These are phyloP conservation scores for Metschnikowia sp. DNA, from an alignment of 805 yeast genomes.

Conservation along the genomic window DNA sequence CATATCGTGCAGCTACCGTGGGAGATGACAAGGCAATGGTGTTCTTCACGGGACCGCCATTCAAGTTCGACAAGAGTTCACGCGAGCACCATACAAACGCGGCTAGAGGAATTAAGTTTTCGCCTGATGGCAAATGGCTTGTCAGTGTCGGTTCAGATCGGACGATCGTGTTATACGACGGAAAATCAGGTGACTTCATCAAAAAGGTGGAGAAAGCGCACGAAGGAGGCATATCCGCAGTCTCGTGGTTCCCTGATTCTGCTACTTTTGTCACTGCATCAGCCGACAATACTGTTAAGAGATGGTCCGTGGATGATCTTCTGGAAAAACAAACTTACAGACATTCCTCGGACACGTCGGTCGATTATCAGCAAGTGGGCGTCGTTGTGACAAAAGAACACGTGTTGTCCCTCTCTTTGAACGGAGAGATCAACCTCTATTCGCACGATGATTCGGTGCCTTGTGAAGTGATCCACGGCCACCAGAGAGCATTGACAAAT, in stretches of 20 bases:
- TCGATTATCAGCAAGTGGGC: conserved; percentile 77
- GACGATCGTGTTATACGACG: conserved; percentile 73
- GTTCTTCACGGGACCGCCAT: conserved; percentile 90
- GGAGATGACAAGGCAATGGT: conserved; percentile 86
- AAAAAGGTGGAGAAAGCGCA: conserved; percentile 54
- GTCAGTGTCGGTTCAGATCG: conserved; percentile 87
- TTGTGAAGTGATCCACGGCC: conserved; percentile 59
- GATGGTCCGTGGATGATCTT: conserved; percentile 49
- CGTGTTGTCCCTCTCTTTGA: conserved; percentile 62
- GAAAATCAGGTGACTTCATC: conserved; percentile 75
- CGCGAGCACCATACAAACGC: conserved; percentile 76
- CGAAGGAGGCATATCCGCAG: conserved; percentile 75
- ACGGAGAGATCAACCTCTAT: conserved; percentile 70
- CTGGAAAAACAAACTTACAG: conserved; percentile 48
- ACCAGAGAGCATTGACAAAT: conserved; percentile 78
- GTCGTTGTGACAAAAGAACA: conserved; percentile 61
- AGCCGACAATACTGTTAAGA: conserved; percentile 73
- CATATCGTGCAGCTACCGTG: conserved; percentile 90
- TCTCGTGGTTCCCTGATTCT: conserved; percentile 64
- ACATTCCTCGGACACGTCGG: conserved; percentile 22
- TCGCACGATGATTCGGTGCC: conserved; percentile 28
- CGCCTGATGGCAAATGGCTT: conserved; percentile 73
- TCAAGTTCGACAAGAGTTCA: conserved; percentile 72
- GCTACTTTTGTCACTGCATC: conserved; percentile 69
- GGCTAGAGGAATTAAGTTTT: conserved; percentile 74